Percentiles rank a stretch among this genome's conserved stretches.
Conservation (phyloP, 495 filamentous ascomycete genomes). For the Penicillium goetzii region DNA sequence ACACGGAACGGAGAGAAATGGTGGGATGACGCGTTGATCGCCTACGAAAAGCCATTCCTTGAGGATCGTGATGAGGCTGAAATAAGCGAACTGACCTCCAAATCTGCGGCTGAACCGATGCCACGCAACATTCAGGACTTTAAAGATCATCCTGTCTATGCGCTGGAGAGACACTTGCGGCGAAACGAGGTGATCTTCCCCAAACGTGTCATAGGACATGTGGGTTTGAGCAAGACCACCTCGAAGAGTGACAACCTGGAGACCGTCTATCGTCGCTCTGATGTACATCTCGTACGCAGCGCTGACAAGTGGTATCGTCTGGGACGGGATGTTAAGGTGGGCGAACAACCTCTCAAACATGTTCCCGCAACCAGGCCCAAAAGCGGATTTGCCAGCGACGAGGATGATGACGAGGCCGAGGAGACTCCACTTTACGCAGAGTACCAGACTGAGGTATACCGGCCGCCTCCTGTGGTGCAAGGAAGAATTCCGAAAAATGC, state of each 20-base stretch:
- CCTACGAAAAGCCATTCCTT: slow-evolving; percentile 59
- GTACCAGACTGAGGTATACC: slow-evolving; percentile 77
- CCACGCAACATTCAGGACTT: slow-evolving; percentile 89
- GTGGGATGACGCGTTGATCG: slow-evolving; percentile 65
- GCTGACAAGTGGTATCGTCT: slow-evolving; percentile 86
- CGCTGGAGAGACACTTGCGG: slow-evolving; percentile 84
- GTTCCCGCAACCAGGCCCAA: slow-evolving; percentile 52
- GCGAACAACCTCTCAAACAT: slow-evolving; percentile 78
- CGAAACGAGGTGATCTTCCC: slow-evolving; percentile 78
- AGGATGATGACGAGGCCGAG: slow-evolving; percentile 42
- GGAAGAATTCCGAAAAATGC: slow-evolving; percentile 82
- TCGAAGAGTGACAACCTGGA: slow-evolving; percentile 58
- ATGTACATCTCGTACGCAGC: slow-evolving; percentile 75
- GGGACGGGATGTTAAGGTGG: slow-evolving; percentile 72
- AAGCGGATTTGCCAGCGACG: slow-evolving; percentile 42
- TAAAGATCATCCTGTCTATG: slow-evolving; percentile 90
- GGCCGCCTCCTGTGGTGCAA: slow-evolving; percentile 71
- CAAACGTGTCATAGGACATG: slow-evolving; percentile 72
- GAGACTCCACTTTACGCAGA: slow-evolving; percentile 66
- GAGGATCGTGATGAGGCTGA: slow-evolving; percentile 82
- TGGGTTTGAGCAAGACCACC: slow-evolving; percentile 68
- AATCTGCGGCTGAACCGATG: slow-evolving; percentile 80
- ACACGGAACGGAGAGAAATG: slow-evolving; percentile 69
- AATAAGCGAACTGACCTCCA: slow-evolving; percentile 69
- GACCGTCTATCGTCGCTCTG: slow-evolving; percentile 73